phyloP scores from a whole-genome alignment of 2,329 filamentous ascomycete species.

The Furcasterigmium sp. region DNA sequence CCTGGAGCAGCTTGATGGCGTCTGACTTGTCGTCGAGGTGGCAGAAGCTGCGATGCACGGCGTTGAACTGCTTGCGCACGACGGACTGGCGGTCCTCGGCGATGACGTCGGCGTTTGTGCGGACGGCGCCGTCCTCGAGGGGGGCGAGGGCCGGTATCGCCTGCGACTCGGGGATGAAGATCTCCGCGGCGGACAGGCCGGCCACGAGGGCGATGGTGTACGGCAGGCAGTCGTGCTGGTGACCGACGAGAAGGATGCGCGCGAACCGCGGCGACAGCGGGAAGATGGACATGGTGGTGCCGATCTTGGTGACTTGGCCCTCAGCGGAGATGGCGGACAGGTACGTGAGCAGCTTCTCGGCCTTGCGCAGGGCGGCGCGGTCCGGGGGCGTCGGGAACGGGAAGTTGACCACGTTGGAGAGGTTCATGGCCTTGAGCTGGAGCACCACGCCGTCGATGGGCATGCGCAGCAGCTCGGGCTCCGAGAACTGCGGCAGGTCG shows the following conservation, averaged over 20 bases:
- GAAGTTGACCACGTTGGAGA: slow-evolving; percentile 87
- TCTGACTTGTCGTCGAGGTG: slow-evolving; percentile 79
- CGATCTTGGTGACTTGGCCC: slow-evolving; percentile 73
- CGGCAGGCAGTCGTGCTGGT: slow-evolving; percentile 74
- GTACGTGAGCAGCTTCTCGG: slow-evolving; percentile 81
- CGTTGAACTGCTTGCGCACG: slow-evolving; percentile 56
- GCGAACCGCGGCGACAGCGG: slow-evolving; percentile 87
- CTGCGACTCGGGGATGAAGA: slow-evolving; percentile 80
- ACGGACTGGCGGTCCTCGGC: slow-evolving; percentile 66
- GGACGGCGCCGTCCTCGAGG: slow-evolving; percentile 41
- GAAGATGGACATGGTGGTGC: slow-evolving; percentile 79
- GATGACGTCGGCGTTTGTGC: slow-evolving; percentile 62
- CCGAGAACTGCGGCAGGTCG: slow-evolving; percentile 79
- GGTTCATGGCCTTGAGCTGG: slow-evolving; percentile 90
- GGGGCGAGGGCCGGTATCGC: slow-evolving; percentile 55
- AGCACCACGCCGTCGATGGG: slow-evolving; percentile 90
- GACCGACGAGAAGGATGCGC: slow-evolving; percentile 84
- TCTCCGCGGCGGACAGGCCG: slow-evolving; percentile 78
- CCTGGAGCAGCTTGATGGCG: slow-evolving; percentile 84
- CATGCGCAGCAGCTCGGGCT: slow-evolving; percentile 84
- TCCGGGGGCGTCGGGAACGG: slow-evolving; percentile 92
- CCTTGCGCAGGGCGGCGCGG: slow-evolving; percentile 67
- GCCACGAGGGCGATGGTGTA: slow-evolving; percentile 88
- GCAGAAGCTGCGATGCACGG: slow-evolving; percentile 73
- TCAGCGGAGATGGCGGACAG: slow-evolving; percentile 70